Base-by-base conservation (phyloP, 2,329 filamentous ascomycete species). In the Magnaporthiopsis incrustans region DNA sequence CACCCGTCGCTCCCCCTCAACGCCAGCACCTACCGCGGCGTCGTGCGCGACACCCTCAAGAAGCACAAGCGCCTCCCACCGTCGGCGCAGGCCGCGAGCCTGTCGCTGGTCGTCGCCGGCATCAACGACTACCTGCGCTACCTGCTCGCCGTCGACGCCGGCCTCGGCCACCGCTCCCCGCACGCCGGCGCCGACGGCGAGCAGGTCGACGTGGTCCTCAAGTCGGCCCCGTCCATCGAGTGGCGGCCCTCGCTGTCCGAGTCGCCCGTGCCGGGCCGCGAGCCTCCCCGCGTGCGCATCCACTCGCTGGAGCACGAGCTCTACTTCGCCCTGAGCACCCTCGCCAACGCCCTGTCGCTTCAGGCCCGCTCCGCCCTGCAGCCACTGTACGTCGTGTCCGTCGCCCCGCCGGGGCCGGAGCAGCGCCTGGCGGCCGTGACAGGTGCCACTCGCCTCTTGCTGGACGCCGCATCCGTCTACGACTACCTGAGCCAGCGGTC, bases 1-100 rank as follows among this genome's bases (percentile, higher is more conserved):
- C 94, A 98, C 76, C 94, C 95, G 4, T 97, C 94, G 0, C 82
- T 99, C 57, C 91, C 92, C 30, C 85, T 94, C 70, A 85, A 85
- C 64, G 89, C 92, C 27, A 93, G 92, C 68, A 94, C 91, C 11
- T 87, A 91, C 72, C 91, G 95, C 66, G 90, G 90, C 69, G 85
- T 96, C 25, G 83, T 97, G 62, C 88, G 92, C 70, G 88, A 94
- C 75, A 85, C 87, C 3, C 82, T 99, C 66, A 98, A 98, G 78
- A 87, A 87, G 70, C 88, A 97, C 81, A 98, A 97, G 76, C 87
- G 92, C 63, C 84, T 97, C n/a, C 83, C 90, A 4, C 81, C 89
- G 11, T 74, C 84, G 12, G 87, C 90, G 30, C 90, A 92, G 74
- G 78, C 86, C 7, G 81, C 87, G 27, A 87, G 92, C 72, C 82